These are phyloP conservation scores for Samsoniella hepiali DNA, from an alignment of 2,329 filamentous ascomycete species.

Conservation along the genomic window DNA sequence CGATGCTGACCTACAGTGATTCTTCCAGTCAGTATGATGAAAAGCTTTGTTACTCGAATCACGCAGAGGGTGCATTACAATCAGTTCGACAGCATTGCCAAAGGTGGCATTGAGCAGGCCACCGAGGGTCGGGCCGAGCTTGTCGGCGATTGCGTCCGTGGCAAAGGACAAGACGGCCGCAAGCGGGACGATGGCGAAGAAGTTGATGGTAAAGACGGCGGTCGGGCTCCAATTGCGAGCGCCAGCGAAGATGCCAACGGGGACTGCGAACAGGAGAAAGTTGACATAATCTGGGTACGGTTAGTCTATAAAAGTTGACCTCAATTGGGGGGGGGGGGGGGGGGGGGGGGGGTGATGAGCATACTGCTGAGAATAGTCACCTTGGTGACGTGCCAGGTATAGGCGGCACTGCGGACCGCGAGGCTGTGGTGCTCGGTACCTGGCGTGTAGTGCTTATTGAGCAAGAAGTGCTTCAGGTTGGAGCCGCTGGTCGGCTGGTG, in stretches of 20 bases:
- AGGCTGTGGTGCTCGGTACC: constrained; percentile 48
- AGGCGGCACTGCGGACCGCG: constrained; percentile 44
- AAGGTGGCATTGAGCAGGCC: constrained; percentile 75
- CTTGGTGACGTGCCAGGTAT: constrained; percentile 55
- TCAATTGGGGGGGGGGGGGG: background rate
- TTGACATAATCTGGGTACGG: constrained; percentile 56
- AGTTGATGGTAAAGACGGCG: constrained; percentile 72
- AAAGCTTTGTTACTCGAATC: background rate
- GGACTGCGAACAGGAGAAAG: constrained; percentile 69
- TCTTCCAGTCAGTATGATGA: too few species aligned
- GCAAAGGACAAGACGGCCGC: constrained; percentile 72
- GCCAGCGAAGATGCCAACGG: constrained; percentile 68
- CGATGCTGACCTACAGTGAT: constrained; percentile 71
- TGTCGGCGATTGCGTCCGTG: constrained; percentile 71
- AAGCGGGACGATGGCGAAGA: constrained; percentile 75
- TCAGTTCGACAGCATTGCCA: constrained; percentile 76
- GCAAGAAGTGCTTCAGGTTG: constrained; percentile 41
- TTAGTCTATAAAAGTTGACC: background rate
- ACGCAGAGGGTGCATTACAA: constrained; percentile 48
- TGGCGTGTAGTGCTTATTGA: constrained; percentile 49
- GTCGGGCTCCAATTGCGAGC: constrained; percentile 60
- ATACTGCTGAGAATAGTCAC: constrained; percentile 57
- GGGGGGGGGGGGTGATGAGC: constrained; percentile 29
- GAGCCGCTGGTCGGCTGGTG: constrained; percentile 16
- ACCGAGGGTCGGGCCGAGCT: constrained; percentile 70